A percentile compares a stretch with the other conserved stretches of the same genome.
Evolutionary conservation across 139 green algal genomes (phyloP).

Genomic region (Haematococcus lacustris): DNA sequence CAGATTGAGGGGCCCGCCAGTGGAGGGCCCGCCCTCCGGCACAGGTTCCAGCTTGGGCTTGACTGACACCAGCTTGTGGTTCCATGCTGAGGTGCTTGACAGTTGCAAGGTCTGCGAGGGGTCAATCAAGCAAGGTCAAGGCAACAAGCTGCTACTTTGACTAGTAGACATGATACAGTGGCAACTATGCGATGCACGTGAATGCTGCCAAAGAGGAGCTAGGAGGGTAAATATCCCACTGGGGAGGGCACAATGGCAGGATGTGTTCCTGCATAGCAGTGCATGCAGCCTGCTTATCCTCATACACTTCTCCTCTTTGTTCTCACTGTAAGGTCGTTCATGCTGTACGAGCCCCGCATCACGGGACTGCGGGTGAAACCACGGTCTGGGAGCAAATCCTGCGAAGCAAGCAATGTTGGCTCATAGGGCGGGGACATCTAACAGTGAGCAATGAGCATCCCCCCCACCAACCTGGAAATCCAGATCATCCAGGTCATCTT

Average conservation of each 20-base stretch:
- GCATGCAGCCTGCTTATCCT: background rate
- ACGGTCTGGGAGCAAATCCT: background rate
- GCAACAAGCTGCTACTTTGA: background rate
- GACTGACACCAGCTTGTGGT: constrained; percentile 11
- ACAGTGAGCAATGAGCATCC: background rate
- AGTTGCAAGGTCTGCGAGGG: background rate
- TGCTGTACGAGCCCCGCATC: constrained; percentile 10
- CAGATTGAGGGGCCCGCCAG: constrained; percentile 8
- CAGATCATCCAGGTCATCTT: background rate
- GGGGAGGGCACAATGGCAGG: background rate
- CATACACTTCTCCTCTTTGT: background rate
- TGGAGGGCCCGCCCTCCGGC: constrained; percentile 5
- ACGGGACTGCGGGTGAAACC: background rate
- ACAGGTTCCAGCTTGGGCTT: constrained; percentile 13
- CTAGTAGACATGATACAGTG: no score
- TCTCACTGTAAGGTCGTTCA: constrained; percentile 7
- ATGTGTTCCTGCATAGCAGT: background rate
- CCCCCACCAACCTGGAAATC: background rate
- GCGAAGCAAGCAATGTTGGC: background rate
- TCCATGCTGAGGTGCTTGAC: background rate
- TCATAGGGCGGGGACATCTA: background rate
- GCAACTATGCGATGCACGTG: background rate
- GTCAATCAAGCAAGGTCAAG: background rate
- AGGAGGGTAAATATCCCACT: background rate
- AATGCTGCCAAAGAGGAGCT: background rate